Evolutionary conservation across 2,329 filamentous ascomycete species (phyloP), one percentile per base, ranked within the genome.

Genomic region (Cladosporium phlei): DNA sequence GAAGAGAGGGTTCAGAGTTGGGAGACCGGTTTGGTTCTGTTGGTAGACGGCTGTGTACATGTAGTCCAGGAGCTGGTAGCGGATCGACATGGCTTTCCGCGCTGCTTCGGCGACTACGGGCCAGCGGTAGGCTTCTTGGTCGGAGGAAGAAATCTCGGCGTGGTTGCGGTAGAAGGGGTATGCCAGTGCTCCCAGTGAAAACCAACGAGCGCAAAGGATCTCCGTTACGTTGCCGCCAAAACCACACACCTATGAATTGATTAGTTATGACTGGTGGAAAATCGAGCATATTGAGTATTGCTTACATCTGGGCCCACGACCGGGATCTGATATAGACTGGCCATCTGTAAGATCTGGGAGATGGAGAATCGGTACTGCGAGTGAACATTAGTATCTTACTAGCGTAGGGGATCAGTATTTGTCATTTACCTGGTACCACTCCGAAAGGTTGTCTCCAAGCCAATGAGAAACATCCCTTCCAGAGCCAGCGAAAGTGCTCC

Each of bases 111-210:
- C 70, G 4, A 85, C 82, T 1, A 68, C 64, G 0, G 70, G 66
- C 82, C 83, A 88, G 32, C 70, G 74, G 63, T 87, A 88, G 59
- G 84, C 82, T 59, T 87, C 84, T n/a, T 50, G 48, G 16, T 28
- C 58, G 19, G 75, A 71, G 5, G 64, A 61, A 21, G 63, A 58
- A 35, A 72, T 63, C 16, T 70, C 69, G 50, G 84, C 83, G 67
- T 88, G 84, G 61, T 86, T 80, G 47, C 84, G 80, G 68, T 80
- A 86, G 67, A 88, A 87, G 0, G 82, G 79, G 37, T 76, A 73
- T 10, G 40, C 40, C 67, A 87, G 86, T 9, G 83, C 83, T 9
- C 82, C 83, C 0, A 86, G 72, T 19, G 76, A 73, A 2, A 81
- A 77, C 84, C 84, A 88, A 17, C 84, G 42, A 11, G 44, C 44